Conservation (phyloP, 2,329 filamentous ascomycete genomes). For the Laburnicola sp. region DNA sequence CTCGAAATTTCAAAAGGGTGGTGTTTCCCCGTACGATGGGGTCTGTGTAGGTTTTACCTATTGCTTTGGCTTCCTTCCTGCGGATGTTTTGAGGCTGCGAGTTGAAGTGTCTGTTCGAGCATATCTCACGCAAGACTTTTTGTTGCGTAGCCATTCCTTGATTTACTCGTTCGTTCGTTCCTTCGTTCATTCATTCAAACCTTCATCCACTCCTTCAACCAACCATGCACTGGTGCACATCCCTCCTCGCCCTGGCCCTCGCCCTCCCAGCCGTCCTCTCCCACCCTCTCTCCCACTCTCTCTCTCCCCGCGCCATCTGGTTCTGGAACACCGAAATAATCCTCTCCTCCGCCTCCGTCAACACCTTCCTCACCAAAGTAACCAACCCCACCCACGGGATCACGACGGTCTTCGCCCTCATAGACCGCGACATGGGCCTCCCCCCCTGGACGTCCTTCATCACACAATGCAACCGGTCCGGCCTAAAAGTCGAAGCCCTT, state of each 20-base stretch:
- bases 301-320: conserved; percentile 12
- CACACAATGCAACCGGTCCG: conserved; percentile 11
- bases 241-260: conserved; percentile 8
- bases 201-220: not conserved
- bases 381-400: conserved; percentile 4
- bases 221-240: conserved; percentile 12
- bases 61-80: too few relatives aligned
- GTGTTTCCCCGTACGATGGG: not conserved
- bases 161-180: too few relatives aligned
- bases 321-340: conserved; percentile 15
- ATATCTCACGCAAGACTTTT: conserved; percentile 1
- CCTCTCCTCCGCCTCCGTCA: conserved; percentile 4
- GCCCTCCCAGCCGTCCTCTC: conserved; percentile 2
- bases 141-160: conserved; percentile 16
- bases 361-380: conserved; percentile 10
- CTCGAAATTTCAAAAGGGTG: not conserved
- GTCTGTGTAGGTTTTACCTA: too few relatives aligned
- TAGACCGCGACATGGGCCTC: conserved; percentile 16
- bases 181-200: too few relatives aligned
- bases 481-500: conserved; percentile 12
- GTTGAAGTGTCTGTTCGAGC: not conserved
- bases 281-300: not conserved
- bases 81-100: too few relatives aligned
- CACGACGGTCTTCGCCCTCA: conserved; percentile 11
- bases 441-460: conserved; percentile 9